These are phyloP conservation scores for Biscogniauxia sp. DNA, from an alignment of 2,329 filamentous ascomycete genomes.

Conservation along the genomic window DNA sequence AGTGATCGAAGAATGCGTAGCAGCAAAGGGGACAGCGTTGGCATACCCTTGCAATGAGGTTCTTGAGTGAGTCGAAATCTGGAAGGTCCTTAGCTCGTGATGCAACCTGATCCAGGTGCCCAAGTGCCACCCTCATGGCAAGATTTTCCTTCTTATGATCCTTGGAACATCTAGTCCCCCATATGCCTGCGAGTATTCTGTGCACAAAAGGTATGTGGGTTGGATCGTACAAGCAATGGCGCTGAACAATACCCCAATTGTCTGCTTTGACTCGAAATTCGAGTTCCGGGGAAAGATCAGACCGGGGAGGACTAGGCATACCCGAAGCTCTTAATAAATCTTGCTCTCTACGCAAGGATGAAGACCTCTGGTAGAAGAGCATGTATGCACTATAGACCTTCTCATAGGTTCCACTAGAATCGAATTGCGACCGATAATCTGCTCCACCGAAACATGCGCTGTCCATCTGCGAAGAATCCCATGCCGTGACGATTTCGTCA, in stretches of 20 bases:
- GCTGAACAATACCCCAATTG: conserved; percentile 70
- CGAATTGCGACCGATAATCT: conserved; percentile 51
- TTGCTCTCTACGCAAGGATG: conserved; percentile 57
- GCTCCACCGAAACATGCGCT: conserved; percentile 76
- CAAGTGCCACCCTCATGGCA: conserved; percentile 55
- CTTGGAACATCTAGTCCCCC: conserved; percentile 48
- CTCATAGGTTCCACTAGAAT: conserved; percentile 50
- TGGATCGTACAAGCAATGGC: conserved; percentile 77
- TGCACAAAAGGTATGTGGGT: conserved; percentile 67
- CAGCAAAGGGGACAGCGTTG: conserved; percentile 54
- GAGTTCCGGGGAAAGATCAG: conserved; percentile 44
- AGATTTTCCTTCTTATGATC: conserved; percentile 46
- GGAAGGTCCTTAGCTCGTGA: conserved; percentile 68
- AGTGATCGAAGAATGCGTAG: conserved; percentile 60
- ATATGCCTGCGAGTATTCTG: conserved; percentile 58
- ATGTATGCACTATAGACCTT: conserved; percentile 92
- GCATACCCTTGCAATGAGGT: conserved; percentile 47
- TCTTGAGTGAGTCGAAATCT: conserved; percentile 57
- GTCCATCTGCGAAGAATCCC: conserved; percentile 72
- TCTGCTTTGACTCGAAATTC: conserved; percentile 64
- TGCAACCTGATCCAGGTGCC: conserved; percentile 73
- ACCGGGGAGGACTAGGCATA: conserved; percentile 41
- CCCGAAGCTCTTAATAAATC: conserved; percentile 40
- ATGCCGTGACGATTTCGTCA: conserved; percentile 75
- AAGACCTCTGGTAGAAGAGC: conserved; percentile 89